Conservation (phyloP, 495 filamentous ascomycete species). For the Pyrenopolyporus hunteri region DNA sequence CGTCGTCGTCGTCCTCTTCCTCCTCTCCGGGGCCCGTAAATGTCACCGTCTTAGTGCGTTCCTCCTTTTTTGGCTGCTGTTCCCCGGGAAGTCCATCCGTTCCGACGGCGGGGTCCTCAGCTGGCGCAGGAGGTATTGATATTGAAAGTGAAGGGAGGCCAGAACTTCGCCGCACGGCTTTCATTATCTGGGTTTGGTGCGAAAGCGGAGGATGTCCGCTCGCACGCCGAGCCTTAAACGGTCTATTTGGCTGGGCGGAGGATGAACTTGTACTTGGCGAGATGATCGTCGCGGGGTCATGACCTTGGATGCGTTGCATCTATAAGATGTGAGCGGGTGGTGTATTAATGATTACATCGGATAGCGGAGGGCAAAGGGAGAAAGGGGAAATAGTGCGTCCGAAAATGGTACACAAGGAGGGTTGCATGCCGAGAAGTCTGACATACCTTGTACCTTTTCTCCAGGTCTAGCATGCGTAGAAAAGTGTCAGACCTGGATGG, state of each 20-base stretch:
- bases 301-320: conserved; percentile 48
- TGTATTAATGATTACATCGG: conserved; percentile 40
- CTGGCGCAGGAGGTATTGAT: conserved; percentile 48
- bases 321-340: conserved; percentile 43
- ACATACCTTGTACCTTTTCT: conserved; percentile 59
- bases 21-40: conserved; percentile 44
- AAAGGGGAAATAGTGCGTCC: conserved; percentile 23
- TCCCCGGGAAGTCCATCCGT: conserved; percentile 29
- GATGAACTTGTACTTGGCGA: conserved; percentile 41
- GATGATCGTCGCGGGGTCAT: conserved; percentile 38
- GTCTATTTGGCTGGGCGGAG: conserved; percentile 38
- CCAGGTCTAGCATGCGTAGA: conserved; percentile 58
- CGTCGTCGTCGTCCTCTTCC: conserved; percentile 40
- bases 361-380: conserved; percentile 19
- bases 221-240: conserved; percentile 42
- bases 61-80: conserved; percentile 32
- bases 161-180: conserved; percentile 48
- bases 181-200: conserved; percentile 51
- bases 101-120: conserved; percentile 18
- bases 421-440: conserved; percentile 44
- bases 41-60: conserved; percentile 51
- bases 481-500: conserved; percentile 51
- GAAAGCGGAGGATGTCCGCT: conserved; percentile 45
- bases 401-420: conserved; percentile 34
- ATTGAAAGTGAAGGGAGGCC: conserved; percentile 50